These are phyloP conservation scores for Mortierella sp. DNA, from an alignment of 371 early-diverging fungal species.

Conservation along the genomic window DNA sequence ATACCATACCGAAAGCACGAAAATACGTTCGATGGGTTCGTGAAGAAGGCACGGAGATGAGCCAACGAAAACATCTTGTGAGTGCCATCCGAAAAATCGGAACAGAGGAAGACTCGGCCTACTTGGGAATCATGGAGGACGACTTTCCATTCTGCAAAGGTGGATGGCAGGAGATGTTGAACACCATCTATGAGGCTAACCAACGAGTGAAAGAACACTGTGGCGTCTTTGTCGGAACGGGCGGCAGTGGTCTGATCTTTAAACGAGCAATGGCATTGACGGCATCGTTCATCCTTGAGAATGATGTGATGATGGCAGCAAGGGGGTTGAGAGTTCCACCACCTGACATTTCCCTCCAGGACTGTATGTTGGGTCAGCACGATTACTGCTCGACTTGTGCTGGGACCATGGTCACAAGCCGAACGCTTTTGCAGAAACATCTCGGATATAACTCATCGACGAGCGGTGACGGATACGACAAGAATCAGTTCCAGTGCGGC, in stretches of 20 bases:
- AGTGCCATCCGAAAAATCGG: constrained; percentile 59
- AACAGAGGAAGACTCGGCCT: constrained; percentile 53
- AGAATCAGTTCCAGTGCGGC: constrained; percentile 70
- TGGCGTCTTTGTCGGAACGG: constrained; percentile 72
- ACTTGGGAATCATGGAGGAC: constrained; percentile 67
- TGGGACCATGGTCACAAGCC: constrained; percentile 60
- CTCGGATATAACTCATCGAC: constrained; percentile 73
- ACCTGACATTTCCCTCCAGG: constrained; percentile 68
- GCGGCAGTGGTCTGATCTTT: constrained; percentile 68
- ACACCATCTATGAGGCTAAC: constrained; percentile 62
- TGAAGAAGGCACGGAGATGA: constrained; percentile 59
- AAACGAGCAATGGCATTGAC: constrained; percentile 59
- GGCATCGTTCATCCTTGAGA: constrained; percentile 55
- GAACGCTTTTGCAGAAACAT: constrained; percentile 66
- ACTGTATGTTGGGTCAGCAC: constrained; percentile 63
- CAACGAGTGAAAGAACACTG: constrained; percentile 60
- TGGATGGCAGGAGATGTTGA: constrained; percentile 66
- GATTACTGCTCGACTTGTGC: constrained; percentile 56
- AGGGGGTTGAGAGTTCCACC: constrained; percentile 34
- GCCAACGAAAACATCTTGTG: constrained; percentile 68
- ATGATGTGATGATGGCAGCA: constrained; percentile 25
- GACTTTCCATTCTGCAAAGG: constrained; percentile 68
- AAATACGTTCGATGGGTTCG: constrained; percentile 65
- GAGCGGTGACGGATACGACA: constrained; percentile 65
- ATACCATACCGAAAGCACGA: constrained; percentile 58